Conservation (phyloP, 257 asterid genomes). For the Cynanchum wilfordii region DNA sequence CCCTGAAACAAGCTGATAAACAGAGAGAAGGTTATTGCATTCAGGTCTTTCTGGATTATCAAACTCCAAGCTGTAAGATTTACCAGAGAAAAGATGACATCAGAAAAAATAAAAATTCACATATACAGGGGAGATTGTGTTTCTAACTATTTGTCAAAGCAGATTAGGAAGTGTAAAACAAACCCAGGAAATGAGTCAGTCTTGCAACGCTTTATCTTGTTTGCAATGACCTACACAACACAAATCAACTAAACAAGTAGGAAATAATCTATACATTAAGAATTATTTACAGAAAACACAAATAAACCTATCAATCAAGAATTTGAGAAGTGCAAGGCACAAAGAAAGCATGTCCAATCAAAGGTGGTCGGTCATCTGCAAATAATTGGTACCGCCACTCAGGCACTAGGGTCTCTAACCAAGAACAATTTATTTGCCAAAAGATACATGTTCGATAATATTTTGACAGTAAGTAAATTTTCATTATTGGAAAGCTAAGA, state of each 20-base stretch:
- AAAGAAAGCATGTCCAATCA: not conserved
- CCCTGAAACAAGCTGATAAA: conserved; percentile 81
- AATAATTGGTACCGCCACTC: not conserved
- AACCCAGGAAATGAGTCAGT: conserved; percentile 85
- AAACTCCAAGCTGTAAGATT: conserved; percentile 68
- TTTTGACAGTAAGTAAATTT: not conserved
- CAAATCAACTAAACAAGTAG: conserved; percentile 9
- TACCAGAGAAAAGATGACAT: conserved; percentile 13
- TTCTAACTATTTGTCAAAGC: not conserved
- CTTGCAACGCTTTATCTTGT: conserved; percentile 93
- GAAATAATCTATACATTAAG: not conserved
- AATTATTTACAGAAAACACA: not conserved
- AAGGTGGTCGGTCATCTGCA: not conserved
- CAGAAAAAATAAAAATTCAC: conserved; percentile 10
- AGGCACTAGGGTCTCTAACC: not conserved
- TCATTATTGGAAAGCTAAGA: not conserved
- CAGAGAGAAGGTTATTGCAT: conserved; percentile 84
- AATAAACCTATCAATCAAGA: not conserved
- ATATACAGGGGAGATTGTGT: conserved; percentile 4
- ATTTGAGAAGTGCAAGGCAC: not conserved
- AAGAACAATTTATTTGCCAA: not conserved
- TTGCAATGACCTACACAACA: conserved; percentile 61
- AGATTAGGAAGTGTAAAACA: conserved; percentile 22
- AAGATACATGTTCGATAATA: not conserved
- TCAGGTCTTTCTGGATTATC: conserved; percentile 94